phyloP scores from a whole-genome alignment of 169 alveolate species.

The Eimeria necatrix region DNA sequence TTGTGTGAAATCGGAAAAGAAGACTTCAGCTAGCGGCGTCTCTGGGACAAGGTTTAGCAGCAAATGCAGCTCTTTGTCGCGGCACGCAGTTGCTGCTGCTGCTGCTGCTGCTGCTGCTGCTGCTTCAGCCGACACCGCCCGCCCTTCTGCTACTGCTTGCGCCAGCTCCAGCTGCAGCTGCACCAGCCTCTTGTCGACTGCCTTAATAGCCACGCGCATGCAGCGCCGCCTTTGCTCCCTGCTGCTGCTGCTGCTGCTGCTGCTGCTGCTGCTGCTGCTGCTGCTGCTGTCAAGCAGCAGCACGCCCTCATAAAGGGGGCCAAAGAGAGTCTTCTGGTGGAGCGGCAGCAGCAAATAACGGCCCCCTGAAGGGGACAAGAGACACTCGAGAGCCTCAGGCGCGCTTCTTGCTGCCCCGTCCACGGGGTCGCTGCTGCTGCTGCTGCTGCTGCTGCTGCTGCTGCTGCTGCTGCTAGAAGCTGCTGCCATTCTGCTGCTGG shows the following conservation, averaged over 20 bases:
- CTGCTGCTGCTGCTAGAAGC: neutral
- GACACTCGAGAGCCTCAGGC: neutral
- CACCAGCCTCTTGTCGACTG: constrained; percentile 23
- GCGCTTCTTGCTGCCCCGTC: neutral
- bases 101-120: constrained; percentile 68
- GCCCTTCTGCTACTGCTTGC: constrained; percentile 47
- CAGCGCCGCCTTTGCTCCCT: neutral
- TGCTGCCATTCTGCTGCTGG: neutral
- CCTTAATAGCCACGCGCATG: constrained; percentile 32
- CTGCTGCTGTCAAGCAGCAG: constrained; percentile 45
- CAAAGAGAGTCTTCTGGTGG: constrained; percentile 54
- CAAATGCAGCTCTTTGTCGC: constrained; percentile 43
- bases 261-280: constrained; percentile 50
- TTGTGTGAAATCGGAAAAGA: constrained; percentile 73
- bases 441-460: constrained; percentile 52
- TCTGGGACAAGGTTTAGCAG: constrained; percentile 80
- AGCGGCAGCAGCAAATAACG: constrained; percentile 39
- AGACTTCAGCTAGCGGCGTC: constrained; percentile 85
- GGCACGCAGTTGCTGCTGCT: neutral
- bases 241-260: neutral
- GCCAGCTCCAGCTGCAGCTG: constrained; percentile 63
- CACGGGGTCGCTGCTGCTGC: constrained; percentile 7
- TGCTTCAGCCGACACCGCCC: neutral
- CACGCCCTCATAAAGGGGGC: constrained; percentile 60
- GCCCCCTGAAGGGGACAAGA: constrained; percentile 57